These are phyloP conservation scores for Boletus semigastroideus DNA, from an alignment of 1,284 basidiomycete genomes.

Conservation along the genomic window DNA sequence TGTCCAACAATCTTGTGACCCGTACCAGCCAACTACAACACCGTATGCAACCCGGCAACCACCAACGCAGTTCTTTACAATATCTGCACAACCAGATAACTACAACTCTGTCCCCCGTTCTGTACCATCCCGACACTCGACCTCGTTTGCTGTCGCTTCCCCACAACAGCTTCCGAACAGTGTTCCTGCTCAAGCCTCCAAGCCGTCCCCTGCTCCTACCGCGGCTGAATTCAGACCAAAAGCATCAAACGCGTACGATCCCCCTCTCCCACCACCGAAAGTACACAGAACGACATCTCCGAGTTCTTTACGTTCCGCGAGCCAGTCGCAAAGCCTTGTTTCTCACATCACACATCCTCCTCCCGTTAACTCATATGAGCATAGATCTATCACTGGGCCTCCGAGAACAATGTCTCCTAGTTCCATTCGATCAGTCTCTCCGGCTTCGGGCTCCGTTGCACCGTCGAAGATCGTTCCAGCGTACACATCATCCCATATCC, in stretches of 20 bases:
- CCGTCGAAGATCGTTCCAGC: slow-evolving; percentile 17
- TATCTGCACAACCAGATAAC: slow-evolving; percentile 19
- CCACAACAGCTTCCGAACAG: slow-evolving; percentile 18
- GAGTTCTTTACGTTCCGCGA: slow-evolving; percentile 22
- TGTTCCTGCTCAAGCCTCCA: slow-evolving; percentile 28
- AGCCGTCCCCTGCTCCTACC: slow-evolving; percentile 37
- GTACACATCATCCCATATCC: slow-evolving; percentile 26
- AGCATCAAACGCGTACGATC: slow-evolving; percentile 74
- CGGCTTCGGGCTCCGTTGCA: slow-evolving; percentile 25
- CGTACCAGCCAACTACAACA: slow-evolving; percentile 33
- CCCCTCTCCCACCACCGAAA: slow-evolving; percentile 64
- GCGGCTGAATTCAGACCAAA: slow-evolving; percentile 54
- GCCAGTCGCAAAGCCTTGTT: slow-evolving; percentile 13
- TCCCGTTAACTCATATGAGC: slow-evolving; percentile 18
- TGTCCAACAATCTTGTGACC: slow-evolving; percentile 24
- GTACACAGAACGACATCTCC: slow-evolving; percentile 33
- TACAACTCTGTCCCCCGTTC: slow-evolving; percentile 16
- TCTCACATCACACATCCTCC: slow-evolving; percentile 16
- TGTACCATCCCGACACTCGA: slow-evolving; percentile 25
- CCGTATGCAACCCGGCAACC: slow-evolving; percentile 15
- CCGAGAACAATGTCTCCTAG: slow-evolving; percentile 38
- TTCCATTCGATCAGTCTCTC: slow-evolving; percentile 33
- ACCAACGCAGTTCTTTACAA: slow-evolving; percentile 16
- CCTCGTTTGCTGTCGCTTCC: slow-evolving; percentile 15
- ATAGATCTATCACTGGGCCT: slow-evolving; percentile 13